Evolutionary conservation across 1,139 yeast genomes (phyloP).

Genomic region (Suhomyces kunorum): DNA sequence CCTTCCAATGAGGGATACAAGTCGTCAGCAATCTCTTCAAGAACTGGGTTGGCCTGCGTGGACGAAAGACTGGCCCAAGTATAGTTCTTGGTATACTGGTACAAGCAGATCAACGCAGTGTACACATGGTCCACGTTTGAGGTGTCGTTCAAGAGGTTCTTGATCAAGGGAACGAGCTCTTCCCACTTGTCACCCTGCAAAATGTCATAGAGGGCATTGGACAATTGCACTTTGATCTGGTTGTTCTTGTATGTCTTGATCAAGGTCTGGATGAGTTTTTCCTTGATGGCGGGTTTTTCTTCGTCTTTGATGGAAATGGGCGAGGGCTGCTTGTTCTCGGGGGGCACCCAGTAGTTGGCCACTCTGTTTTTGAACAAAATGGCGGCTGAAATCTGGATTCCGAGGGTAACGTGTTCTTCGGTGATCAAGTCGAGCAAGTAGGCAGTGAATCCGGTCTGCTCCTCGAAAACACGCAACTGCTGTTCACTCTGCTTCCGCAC

Average conservation of each 20-base stretch:
- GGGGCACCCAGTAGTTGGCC: conserved; percentile 54
- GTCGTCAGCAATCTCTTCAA: conserved; percentile 48
- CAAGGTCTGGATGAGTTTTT: conserved; percentile 50
- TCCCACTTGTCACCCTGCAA: conserved; percentile 50
- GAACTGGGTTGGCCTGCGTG: conserved; percentile 45
- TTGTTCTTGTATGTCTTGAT: conserved; percentile 37
- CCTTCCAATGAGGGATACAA: conserved; percentile 59
- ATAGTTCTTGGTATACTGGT: conserved; percentile 57
- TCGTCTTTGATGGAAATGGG: conserved; percentile 38
- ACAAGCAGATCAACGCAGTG: conserved; percentile 58
- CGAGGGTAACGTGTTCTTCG: conserved; percentile 47
- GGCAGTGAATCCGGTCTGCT: conserved; percentile 58
- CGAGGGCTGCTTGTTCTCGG: conserved; percentile 37
- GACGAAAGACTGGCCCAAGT: conserved; percentile 54
- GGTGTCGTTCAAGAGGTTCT: conserved; percentile 45
- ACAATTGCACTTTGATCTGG: conserved; percentile 42
- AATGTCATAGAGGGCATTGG: conserved; percentile 46
- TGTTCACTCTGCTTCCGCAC: conserved; percentile 46
- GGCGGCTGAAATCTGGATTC: conserved; percentile 62
- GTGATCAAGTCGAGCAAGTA: conserved; percentile 55
- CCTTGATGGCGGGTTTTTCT: conserved; percentile 56
- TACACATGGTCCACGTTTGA: conserved; percentile 53
- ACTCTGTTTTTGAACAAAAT: conserved; percentile 70
- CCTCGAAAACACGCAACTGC: conserved; percentile 42
- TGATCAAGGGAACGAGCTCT: conserved; percentile 37